Evolutionary conservation across 768 basidiomycete species (phyloP).

Genomic region (Melanogaster broomeanus): DNA sequence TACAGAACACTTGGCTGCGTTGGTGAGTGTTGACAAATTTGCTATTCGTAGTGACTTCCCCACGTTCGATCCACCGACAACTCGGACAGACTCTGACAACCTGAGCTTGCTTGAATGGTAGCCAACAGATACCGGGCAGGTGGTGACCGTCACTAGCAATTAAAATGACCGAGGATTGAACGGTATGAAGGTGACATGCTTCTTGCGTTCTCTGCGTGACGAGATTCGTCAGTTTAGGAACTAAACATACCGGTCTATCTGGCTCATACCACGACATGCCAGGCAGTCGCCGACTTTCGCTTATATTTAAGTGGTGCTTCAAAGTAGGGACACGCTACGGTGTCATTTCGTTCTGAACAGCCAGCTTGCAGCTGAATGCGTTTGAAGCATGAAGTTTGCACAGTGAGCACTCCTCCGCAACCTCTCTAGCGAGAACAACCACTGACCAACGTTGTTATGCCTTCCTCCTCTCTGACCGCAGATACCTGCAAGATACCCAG

Average conservation of each 20-base stretch:
- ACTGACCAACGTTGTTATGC: background rate
- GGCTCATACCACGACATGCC: background rate
- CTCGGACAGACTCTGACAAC: no score
- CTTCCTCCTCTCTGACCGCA: slow-evolving; percentile 22
- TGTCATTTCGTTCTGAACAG: background rate
- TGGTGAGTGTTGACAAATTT: no score
- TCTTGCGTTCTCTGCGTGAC: background rate
- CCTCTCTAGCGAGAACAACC: background rate
- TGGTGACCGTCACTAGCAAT: background rate
- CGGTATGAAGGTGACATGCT: background rate
- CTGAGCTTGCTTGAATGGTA: no score
- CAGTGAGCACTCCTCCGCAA: slow-evolving; percentile 38
- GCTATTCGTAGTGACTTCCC: no score
- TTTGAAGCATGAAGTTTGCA: slow-evolving; percentile 56
- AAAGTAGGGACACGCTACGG: background rate
- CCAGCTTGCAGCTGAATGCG: background rate
- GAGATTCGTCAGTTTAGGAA: background rate
- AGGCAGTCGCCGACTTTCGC: background rate
- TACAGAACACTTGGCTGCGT: no score
- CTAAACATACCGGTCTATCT: background rate
- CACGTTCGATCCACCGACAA: background rate
- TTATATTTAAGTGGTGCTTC: slow-evolving; percentile 3
- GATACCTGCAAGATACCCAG: slow-evolving; percentile 73
- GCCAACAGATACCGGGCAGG: no score
- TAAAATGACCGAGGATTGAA: background rate